phyloP scores from a whole-genome alignment of 2,329 filamentous ascomycete species.

The Fusarium sp. region DNA sequence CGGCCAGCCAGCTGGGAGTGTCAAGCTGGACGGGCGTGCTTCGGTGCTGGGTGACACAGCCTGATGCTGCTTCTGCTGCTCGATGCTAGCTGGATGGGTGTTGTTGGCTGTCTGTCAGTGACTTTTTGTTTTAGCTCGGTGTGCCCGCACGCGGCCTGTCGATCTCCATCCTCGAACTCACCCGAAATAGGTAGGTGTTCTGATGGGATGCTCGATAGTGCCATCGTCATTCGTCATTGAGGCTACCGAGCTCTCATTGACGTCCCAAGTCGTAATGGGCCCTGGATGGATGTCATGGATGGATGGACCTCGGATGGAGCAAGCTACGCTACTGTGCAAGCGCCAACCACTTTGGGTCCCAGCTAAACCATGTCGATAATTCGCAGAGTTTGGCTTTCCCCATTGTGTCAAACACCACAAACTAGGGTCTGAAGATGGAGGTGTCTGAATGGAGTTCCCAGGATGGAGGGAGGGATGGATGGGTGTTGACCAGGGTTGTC shows the following conservation, averaged over 20 bases:
- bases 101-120: constrained; percentile 16
- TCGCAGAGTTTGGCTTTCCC: constrained; percentile 23
- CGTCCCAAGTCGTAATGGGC: constrained; percentile 8
- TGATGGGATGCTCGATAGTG: not conserved
- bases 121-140: constrained; percentile 5
- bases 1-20: not conserved
- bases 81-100: not conserved
- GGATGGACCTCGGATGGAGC: not conserved
- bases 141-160: constrained; percentile 13
- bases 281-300: not conserved
- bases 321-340: constrained; percentile 16
- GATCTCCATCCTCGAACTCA: constrained; percentile 23
- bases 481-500: constrained; percentile 10
- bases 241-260: constrained; percentile 27
- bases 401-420: constrained; percentile 22
- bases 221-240: constrained; percentile 27
- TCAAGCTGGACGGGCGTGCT: constrained; percentile 1
- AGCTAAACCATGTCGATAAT: constrained; percentile 30
- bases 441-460: constrained; percentile 32
- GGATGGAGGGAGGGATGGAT: constrained; percentile 9
- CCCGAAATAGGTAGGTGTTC: constrained; percentile 23
- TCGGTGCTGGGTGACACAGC: not conserved
- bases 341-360: constrained; percentile 30
- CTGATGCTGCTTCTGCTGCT: constrained; percentile 8
- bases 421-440: constrained; percentile 25